Evolutionary conservation across 805 yeast species (phyloP), one percentile per base, ranked within the genome.

Genomic region (Wickerhamomyces kurtzmanii): DNA sequence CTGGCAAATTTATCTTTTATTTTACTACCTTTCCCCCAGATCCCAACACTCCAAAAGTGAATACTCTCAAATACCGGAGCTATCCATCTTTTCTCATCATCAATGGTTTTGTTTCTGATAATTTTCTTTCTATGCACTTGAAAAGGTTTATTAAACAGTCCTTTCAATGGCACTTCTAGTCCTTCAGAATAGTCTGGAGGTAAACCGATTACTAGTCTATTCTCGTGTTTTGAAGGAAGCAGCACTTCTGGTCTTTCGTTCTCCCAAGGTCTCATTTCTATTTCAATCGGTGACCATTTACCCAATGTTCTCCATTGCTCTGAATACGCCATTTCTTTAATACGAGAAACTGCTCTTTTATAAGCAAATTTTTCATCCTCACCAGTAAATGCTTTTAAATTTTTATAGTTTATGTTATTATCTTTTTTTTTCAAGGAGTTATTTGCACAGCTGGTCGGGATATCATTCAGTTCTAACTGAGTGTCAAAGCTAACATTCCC

Each of bases 341-440:
- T 61, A 37, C 87, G 54, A 40, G 77, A 71, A 2, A 77, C 75
- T 0, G 87, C 86, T 38, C 87, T 53, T 36, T 71, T 72, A 42
- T 67, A 78, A 4, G 87, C 85, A 51, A 78, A 78, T 52, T 65
- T 65, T 44, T 79, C 87, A 49, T 78, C 87, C 40, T 79, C 84
- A 15, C 87, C 87, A 0, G 85, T 78, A 40, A 78, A 79, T 8
- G 74, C 71, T 8, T 59, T 55, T 12, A 64, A 46, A 28, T 73
- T 61, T 10, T 65, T 57, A 38, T 61, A 72, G 39, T 71, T 58
- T 8, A 52, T 51, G 15, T 39, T 33, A 21, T 48, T 30, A 19
- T 39, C 40, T 24, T 40, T 27, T 12, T 22, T 31, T 12, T 38
- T 40, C 7, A 27, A 31, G 2, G 17, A 9, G 15, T 13, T 16